Conservation (phyloP, 441 rosid species). For the Aleurites moluccanus region DNA sequence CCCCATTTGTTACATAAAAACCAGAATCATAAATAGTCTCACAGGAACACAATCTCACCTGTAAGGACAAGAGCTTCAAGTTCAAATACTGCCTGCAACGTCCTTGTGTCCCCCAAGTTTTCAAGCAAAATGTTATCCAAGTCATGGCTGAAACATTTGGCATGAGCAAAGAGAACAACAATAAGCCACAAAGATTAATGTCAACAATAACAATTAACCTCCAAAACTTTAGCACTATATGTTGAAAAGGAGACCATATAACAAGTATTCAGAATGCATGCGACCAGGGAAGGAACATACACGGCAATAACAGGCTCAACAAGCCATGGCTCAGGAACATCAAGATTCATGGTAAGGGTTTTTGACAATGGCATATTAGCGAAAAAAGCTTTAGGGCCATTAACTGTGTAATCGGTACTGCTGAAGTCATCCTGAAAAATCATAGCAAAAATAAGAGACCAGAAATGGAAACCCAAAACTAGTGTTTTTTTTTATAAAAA, state of each 20-base stretch:
- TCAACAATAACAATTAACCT: background rate
- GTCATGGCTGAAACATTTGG: slow-evolving; percentile 71
- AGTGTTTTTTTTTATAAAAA: no score
- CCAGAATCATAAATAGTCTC: background rate
- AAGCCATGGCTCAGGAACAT: slow-evolving; percentile 99
- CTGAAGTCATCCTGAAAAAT: slow-evolving; percentile 94
- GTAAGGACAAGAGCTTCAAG: slow-evolving; percentile 99
- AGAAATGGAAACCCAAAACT: slow-evolving; percentile 30
- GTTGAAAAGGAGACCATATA: background rate
- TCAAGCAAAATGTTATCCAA: slow-evolving; percentile 98
- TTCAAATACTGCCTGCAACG: slow-evolving; percentile 96
- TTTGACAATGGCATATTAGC: slow-evolving; percentile 98
- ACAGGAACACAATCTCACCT: slow-evolving; percentile 52
- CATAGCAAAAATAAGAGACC: slow-evolving; percentile 32
- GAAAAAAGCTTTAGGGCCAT: slow-evolving; percentile 95
- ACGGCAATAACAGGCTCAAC: slow-evolving; percentile 95
- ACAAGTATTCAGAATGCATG: slow-evolving; percentile 17
- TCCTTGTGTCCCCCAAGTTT: slow-evolving; percentile 95
- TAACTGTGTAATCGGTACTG: slow-evolving; percentile 57
- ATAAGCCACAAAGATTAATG: background rate
- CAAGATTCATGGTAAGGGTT: slow-evolving; percentile 99
- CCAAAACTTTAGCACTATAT: background rate
- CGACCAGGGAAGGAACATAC: slow-evolving; percentile 52
- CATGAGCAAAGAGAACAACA: slow-evolving; percentile 24
- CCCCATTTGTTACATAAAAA: background rate